A percentile compares a stretch with the other conserved stretches of the same genome.
These are phyloP conservation scores for Diaporthe sp. DNA, from an alignment of 2,329 filamentous ascomycete species.

Conservation along the genomic window DNA sequence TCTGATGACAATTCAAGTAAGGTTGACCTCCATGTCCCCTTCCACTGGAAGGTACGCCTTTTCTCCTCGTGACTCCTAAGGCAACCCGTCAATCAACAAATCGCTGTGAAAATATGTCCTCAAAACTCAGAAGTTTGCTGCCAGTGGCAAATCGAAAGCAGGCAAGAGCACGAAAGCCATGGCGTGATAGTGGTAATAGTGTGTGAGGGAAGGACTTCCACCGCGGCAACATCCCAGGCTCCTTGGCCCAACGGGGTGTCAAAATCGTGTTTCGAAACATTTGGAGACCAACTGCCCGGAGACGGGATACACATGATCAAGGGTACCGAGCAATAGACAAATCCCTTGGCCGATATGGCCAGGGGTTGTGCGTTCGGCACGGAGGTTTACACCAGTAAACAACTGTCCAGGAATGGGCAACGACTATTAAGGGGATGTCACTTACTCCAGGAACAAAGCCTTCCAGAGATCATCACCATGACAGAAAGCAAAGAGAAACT, in stretches of 20 bases:
- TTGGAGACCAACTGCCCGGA: background rate
- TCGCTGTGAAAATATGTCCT: background rate
- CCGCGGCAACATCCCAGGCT: background rate
- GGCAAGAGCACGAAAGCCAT: background rate
- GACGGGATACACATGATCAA: background rate
- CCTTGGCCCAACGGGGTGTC: background rate
- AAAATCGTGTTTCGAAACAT: constrained; percentile 4
- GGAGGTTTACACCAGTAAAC: background rate
- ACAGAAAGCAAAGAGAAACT: constrained; percentile 87
- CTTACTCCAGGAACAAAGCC: constrained; percentile 85
- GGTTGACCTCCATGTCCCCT: constrained; percentile 87
- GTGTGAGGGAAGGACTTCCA: background rate
- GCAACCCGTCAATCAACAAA: constrained; percentile 34
- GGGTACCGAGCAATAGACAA: background rate
- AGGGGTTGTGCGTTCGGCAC: background rate
- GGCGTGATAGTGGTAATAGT: background rate
- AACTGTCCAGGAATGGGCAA: background rate
- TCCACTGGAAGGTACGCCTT: constrained; percentile 73
- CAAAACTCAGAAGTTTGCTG: background rate
- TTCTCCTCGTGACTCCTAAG: constrained; percentile 50
- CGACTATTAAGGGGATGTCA: constrained; percentile 46
- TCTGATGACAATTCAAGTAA: constrained; percentile 70
- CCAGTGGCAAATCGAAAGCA: background rate
- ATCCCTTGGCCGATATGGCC: background rate
- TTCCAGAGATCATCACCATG: constrained; percentile 92